Base-by-base conservation (phyloP, 2,329 filamentous ascomycete species). In the Pseudonectria buxi region DNA sequence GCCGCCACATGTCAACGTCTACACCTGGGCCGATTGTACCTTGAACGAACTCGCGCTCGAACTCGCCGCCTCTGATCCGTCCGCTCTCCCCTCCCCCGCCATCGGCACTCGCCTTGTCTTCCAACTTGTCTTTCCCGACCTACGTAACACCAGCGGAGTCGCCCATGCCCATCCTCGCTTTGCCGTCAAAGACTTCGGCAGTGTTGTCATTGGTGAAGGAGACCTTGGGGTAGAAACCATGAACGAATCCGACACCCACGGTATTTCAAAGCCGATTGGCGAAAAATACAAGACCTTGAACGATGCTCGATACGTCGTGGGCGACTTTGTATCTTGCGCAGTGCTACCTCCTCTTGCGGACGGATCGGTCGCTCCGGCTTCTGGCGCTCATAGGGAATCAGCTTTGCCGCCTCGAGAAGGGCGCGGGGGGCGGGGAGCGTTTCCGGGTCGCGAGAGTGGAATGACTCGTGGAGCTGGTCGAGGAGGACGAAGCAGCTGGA, bases 51-150 rank as follows among this genome's bases (percentile, higher is more conserved):
- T 96, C 25, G 81, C 83, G 14, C 77, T 85, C 37, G 80, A 90
- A 35, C 74, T 96, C 37, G 75, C 77, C 31, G 75, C 76, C 33
- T 73, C 82, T 1, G 69, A 59, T 32, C 83, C 85, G 0, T 64
- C 69, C 3, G 65, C 87, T 14, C 73, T 95, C 3, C 86, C 88
- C 1, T 68, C 72, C 26, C 85, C 85, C 1, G 76, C 81, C 6
- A 73, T 88, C 27, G 89, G 90, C 41, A 90, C 88, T 7, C 79
- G 90, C 35, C 72, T 95, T n/a, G 80, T 78, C 41, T 96, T 92
- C 64, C 83, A 89, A 31, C 75, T 95, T 13, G 78, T 95, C 35
- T 95, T 84, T 57, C 83, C 85, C 2, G 87, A 95, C 59, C 76
- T 83, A 15, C 63, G 61, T 12, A 54, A 55, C 37, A 44, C 56